Conservation (phyloP, 495 filamentous ascomycete species). For the Sabuloglossum arenarium region DNA sequence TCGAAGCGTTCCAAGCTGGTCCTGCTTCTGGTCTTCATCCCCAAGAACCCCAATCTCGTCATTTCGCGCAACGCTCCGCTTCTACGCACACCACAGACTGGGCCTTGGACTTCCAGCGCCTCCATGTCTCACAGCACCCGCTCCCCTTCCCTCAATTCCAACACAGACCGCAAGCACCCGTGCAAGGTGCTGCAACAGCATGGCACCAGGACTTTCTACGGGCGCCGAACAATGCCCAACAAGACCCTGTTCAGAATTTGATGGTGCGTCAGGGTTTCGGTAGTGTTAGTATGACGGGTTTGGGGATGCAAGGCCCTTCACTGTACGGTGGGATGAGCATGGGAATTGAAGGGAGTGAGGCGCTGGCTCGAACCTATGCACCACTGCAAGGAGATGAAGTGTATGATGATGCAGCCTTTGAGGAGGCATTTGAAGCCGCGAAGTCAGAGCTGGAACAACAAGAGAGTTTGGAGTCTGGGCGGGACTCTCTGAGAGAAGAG, state of each 20-base stretch:
- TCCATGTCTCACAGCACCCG: not conserved
- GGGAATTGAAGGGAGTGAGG: slow-evolving; percentile 6
- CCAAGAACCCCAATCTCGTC: not conserved
- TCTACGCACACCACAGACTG: not conserved
- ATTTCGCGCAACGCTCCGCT: not conserved
- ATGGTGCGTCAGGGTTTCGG: not conserved
- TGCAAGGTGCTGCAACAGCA: slow-evolving; percentile 9
- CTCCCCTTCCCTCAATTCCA: not conserved
- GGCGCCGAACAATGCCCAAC: slow-evolving; percentile 10
- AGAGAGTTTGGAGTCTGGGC: not conserved
- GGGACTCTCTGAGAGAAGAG: not conserved
- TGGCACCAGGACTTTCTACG: slow-evolving; percentile 38
- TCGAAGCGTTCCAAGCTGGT: slow-evolving; percentile 49
- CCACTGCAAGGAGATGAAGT: slow-evolving; percentile 10
- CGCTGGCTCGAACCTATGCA: slow-evolving; percentile 6
- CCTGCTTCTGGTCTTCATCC: not conserved
- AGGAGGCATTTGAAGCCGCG: slow-evolving; percentile 34
- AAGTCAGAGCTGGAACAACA: slow-evolving; percentile 7
- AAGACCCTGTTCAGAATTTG: slow-evolving; percentile 8
- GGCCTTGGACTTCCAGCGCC: slow-evolving; percentile 5
- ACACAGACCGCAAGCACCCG: not conserved
- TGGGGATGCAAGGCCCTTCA: not conserved
- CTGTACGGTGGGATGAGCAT: slow-evolving; percentile 1
- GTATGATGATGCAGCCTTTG: slow-evolving; percentile 44
- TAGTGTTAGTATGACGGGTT: not conserved